Conservation (phyloP, 495 filamentous ascomycete species). For the Hypoxylon crocopeplum region DNA sequence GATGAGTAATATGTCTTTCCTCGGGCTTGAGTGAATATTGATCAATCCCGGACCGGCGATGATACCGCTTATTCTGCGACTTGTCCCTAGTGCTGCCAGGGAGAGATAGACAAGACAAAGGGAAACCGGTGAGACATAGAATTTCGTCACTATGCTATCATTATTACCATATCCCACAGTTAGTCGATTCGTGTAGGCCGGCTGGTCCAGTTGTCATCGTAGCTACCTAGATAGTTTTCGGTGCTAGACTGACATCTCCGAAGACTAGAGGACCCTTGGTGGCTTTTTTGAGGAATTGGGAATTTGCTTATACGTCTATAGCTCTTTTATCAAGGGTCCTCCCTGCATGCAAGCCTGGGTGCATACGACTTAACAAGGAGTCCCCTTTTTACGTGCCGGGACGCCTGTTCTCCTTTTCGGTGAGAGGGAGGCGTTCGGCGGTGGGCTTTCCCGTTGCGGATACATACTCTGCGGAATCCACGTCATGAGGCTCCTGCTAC, state of each 20-base stretch:
- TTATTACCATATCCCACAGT: background rate
- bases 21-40: too few relatives aligned
- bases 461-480: background rate
- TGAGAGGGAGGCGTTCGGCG: constrained; percentile 12
- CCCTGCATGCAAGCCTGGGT: constrained; percentile 11
- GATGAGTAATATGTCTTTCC: background rate
- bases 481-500: constrained; percentile 29
- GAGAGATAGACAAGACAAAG: background rate
- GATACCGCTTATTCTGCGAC: constrained; percentile 1
- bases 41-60: background rate
- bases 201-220: too few relatives aligned
- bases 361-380: constrained; percentile 17
- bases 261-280: too few relatives aligned
- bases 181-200: too few relatives aligned
- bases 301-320: background rate
- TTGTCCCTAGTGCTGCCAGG: background rate
- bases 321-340: constrained; percentile 9
- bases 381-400: constrained; percentile 23
- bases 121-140: constrained; percentile 3
- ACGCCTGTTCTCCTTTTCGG: constrained; percentile 24
- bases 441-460: constrained; percentile 15
- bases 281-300: too few relatives aligned
- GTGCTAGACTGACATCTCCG: too few relatives aligned
- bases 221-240: too few relatives aligned
- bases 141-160: background rate